Percentiles rank a stretch among this genome's conserved stretches.
Conservation (phyloP, 345 rosid species). For the Citrus sp. region DNA sequence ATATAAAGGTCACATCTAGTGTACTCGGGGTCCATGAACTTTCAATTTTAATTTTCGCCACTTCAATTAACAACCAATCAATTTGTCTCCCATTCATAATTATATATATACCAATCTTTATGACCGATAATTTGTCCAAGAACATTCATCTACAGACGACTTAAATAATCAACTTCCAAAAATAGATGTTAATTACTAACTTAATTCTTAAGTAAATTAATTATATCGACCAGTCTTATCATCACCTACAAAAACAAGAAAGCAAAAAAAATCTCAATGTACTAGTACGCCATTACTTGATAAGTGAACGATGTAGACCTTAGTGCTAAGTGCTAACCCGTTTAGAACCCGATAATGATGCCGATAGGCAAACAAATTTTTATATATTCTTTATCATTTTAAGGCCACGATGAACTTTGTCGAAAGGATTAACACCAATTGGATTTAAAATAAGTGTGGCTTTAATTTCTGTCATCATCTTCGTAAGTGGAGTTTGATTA, state of each 20-base stretch:
- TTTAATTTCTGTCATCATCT: background rate
- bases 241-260: background rate
- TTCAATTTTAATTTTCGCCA: background rate
- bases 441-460: background rate
- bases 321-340: background rate
- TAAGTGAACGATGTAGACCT: constrained; percentile 3
- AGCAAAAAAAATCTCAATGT: background rate
- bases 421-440: constrained; percentile 5
- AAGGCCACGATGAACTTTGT: constrained; percentile 3
- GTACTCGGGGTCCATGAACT: background rate
- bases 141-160: background rate
- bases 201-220: constrained; percentile 7
- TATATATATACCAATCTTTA: background rate
- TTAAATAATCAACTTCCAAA: background rate
- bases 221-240: background rate
- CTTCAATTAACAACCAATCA: background rate
- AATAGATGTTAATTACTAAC: background rate
- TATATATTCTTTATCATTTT: background rate
- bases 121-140: background rate
- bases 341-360: background rate
- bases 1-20: too few species aligned
- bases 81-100: background rate
- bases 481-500: constrained; percentile 7
- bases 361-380: background rate
- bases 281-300: background rate